Percentiles rank a stretch among this genome's conserved stretches.
phyloP scores from a whole-genome alignment of 2,329 filamentous ascomycete genomes.

The Byssothecium circinans region DNA sequence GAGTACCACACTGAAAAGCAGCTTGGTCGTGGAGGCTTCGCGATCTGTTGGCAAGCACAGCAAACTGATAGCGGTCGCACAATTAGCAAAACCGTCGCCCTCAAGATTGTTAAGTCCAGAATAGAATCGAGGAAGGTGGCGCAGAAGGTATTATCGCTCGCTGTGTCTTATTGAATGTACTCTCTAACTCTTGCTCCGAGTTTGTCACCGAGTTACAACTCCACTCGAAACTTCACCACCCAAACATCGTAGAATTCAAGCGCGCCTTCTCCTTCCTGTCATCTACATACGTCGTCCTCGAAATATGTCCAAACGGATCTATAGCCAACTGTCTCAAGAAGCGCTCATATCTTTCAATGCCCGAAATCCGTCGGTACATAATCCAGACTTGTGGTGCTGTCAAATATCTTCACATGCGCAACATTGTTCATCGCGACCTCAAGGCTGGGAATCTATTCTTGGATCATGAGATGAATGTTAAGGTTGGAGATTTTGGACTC shows the following conservation, averaged over 20 bases:
- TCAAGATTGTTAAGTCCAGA: too few species aligned
- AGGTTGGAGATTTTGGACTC: constrained; percentile 95
- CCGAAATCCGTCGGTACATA: constrained; percentile 90
- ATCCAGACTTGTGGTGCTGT: constrained; percentile 95
- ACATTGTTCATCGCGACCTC: constrained; percentile 93
- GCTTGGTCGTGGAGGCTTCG: too few species aligned
- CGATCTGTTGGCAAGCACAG: too few species aligned
- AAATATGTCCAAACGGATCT: constrained; percentile 92
- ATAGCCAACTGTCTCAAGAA: constrained; percentile 98
- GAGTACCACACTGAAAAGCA: too few species aligned
- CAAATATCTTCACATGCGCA: constrained; percentile 95
- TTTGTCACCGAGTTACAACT: constrained; percentile 88
- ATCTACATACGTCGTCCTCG: constrained; percentile 90
- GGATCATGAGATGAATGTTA: constrained; percentile 93
- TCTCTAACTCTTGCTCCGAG: too few species aligned
- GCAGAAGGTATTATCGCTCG: too few species aligned
- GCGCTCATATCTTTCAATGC: constrained; percentile 85
- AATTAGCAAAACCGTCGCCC: too few species aligned
- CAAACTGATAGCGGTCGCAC: too few species aligned
- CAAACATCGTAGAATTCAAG: constrained; percentile 93
- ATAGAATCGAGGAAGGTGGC: too few species aligned
- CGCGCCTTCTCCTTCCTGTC: constrained; percentile 87
- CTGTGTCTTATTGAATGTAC: too few species aligned
- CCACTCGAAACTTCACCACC: constrained; percentile 95
- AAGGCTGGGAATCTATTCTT: constrained; percentile 99